Conservation (phyloP, 345 rosid genomes). For the Carallia brachiata region DNA sequence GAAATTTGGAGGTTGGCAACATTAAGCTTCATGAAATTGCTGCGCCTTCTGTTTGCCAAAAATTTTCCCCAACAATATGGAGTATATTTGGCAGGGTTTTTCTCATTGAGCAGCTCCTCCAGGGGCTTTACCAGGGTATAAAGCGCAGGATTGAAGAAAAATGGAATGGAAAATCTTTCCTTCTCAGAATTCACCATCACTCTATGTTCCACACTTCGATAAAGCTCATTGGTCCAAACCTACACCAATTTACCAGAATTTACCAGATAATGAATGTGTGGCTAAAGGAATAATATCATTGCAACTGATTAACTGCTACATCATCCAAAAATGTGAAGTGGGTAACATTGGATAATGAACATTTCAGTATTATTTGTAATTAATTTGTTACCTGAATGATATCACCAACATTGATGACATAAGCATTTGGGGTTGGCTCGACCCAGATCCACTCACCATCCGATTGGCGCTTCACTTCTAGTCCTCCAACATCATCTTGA, state of each 20-base stretch:
- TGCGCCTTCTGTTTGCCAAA: slow-evolving; percentile 28
- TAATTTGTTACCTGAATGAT: slow-evolving; percentile 42
- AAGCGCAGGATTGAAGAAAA: slow-evolving; percentile 42
- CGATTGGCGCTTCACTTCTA: slow-evolving; percentile 61
- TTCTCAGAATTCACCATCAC: slow-evolving; percentile 40
- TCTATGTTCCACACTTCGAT: slow-evolving; percentile 50
- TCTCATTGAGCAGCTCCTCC: slow-evolving; percentile 32
- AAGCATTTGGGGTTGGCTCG: slow-evolving; percentile 51
- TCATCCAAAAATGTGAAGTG: too few species aligned
- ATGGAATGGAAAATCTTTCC: slow-evolving; percentile 52
- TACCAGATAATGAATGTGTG: too few species aligned
- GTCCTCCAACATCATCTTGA: slow-evolving; percentile 79
- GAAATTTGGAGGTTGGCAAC: slow-evolving; percentile 44
- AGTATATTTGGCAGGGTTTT: slow-evolving; percentile 35
- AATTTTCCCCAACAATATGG: slow-evolving; percentile 47
- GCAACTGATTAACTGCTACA: too few species aligned
- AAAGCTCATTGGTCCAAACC: slow-evolving; percentile 56
- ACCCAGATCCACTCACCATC: slow-evolving; percentile 72
- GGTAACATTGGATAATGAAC: too few species aligned
- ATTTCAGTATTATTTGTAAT: too few species aligned
- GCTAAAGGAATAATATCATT: too few species aligned
- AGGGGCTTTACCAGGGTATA: slow-evolving; percentile 34
- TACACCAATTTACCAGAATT: not conserved
- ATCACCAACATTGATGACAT: slow-evolving; percentile 70
- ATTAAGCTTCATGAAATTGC: slow-evolving; percentile 41